Conservation (phyloP, 2,329 filamentous ascomycete species). For the Trichoderma brevicompactum region DNA sequence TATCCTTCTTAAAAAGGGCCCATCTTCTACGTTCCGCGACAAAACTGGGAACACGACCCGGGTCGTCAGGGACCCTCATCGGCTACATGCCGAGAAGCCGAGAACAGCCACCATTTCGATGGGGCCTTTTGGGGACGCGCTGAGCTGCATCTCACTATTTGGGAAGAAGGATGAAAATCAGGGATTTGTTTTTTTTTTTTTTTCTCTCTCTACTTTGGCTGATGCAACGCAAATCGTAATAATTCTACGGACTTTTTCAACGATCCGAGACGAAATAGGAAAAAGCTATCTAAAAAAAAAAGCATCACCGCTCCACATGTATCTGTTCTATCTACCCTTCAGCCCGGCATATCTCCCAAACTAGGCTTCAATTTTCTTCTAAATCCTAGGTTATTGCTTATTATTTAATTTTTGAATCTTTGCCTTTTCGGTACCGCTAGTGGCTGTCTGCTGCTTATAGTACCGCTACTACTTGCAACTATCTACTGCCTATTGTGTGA, state of each 20-base stretch:
- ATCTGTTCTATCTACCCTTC: not conserved
- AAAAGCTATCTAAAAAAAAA: not conserved
- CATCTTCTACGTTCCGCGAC: not conserved
- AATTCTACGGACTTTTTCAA: not conserved
- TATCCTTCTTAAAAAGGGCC: not conserved
- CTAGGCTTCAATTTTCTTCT: not conserved
- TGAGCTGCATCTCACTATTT: not conserved
- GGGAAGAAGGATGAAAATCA: not conserved
- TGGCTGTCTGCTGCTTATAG: too few relatives aligned
- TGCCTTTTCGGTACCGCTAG: not conserved
- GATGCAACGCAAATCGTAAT: not conserved
- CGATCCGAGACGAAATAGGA: not conserved
- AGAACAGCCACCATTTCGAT: slow-evolving; percentile 29
- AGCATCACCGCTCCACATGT: not conserved
- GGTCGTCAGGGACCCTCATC: not conserved
- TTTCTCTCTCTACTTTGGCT: not conserved
- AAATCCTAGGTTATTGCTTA: not conserved
- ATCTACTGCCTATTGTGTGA: too few relatives aligned
- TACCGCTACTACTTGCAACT: too few relatives aligned
- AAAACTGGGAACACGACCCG: not conserved
- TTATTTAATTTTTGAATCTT: not conserved
- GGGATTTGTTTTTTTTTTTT: not conserved
- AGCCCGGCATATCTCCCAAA: not conserved
- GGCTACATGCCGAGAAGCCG: slow-evolving; percentile 28
- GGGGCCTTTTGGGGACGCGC: slow-evolving; percentile 1